Base-by-base conservation (phyloP, 371 early-diverging fungal genomes). In the Sporodiniella umbellata region DNA sequence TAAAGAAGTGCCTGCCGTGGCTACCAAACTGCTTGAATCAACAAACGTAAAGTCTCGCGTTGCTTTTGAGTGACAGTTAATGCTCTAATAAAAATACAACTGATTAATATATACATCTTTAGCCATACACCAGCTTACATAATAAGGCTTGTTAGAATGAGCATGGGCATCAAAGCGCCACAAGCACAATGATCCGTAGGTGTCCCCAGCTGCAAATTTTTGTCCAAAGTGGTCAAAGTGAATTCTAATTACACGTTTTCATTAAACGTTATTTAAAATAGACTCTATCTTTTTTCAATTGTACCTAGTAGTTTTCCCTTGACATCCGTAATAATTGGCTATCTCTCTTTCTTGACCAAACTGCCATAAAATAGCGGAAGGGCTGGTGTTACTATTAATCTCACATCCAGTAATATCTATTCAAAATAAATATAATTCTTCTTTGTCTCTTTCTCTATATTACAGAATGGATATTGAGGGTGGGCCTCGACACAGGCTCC, bases 151-250 rank as follows among this genome's bases (percentile, higher is more conserved):
- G 18, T 81, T 70, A 0, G 87, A 74, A 18, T 82, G 72, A 14
- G 79, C 68, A 49, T 80, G 79, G 1, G 87, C 78, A 53, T 89
- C 90, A 52, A 90, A 89, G 30, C 82, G 56, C 88, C 89, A 90
- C 21, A 92, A 64, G 38, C 72, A 71, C 12, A 90, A 47, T 10
- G 79, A 70, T 12, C 92, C 92, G 23, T 80, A 75, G 14, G 70
- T 70, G 64, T 89, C 89, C 4, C 76, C 75, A 5, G 87, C 87
- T 3, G 87, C 93, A 71, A 90, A 90, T 31, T 85, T 81, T 48
- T 79, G 84, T 2, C 93, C 90, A 54, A 79, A 85, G 1, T 79
- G 80, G 54, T 89, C 90, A 64, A 79, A 82, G 54, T 80, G 83
- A 14, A 83, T 70, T 46, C 83, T 71, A 35, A 35, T n/a, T n/a